Conservation (phyloP, 2,329 filamentous ascomycete species). For the Colletotrichum noveboracense region DNA sequence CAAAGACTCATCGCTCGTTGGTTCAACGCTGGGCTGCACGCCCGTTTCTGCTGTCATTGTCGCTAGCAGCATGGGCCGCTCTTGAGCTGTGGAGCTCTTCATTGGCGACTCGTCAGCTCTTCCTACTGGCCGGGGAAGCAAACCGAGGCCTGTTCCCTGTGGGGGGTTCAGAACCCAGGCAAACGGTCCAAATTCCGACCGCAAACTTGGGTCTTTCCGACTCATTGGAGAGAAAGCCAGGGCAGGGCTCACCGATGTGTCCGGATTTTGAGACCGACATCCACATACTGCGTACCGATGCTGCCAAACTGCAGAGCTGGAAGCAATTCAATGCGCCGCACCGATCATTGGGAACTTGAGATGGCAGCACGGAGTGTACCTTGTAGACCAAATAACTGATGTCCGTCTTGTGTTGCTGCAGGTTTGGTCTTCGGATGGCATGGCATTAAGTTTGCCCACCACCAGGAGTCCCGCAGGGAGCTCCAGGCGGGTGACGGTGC, state of each 20-base stretch:
- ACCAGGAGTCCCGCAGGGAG: neutral
- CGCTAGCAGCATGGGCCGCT: neutral
- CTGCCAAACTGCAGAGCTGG: neutral
- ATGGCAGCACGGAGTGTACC: neutral
- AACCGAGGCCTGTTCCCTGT: neutral
- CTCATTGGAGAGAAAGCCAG: neutral
- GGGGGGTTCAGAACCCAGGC: neutral
- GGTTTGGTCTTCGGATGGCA: neutral
- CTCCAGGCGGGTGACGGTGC: neutral
- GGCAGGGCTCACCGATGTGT: neutral
- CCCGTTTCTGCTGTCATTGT: neutral
- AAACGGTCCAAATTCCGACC: neutral
- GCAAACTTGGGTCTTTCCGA: neutral
- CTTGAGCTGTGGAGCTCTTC: neutral
- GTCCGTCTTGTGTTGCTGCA: neutral
- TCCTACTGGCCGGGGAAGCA: conserved; percentile 10
- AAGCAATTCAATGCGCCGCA: neutral
- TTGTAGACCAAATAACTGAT: neutral
- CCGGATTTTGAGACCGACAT: neutral
- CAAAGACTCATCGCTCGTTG: neutral
- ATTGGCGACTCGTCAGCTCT: neutral
- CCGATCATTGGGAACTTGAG: neutral
- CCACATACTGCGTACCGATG: neutral
- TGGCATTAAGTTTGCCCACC: neutral
- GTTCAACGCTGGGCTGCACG: neutral